These are phyloP conservation scores for Neolentinus lepideus DNA, from an alignment of 1,284 basidiomycete species.

Conservation along the genomic window DNA sequence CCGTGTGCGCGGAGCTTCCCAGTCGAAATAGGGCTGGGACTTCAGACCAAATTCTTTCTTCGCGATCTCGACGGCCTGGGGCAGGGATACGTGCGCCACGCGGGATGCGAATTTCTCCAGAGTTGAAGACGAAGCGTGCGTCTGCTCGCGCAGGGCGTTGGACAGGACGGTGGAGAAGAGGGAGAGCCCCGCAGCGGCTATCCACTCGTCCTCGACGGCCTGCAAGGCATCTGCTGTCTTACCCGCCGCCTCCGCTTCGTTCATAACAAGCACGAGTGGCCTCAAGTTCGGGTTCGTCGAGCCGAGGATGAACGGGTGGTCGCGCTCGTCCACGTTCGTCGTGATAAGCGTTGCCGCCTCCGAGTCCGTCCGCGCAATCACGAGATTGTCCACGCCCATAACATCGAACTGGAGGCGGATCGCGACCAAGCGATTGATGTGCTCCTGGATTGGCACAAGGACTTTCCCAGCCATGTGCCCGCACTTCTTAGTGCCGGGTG, in stretches of 20 bases:
- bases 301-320: conserved; percentile 95
- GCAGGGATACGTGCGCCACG: conserved; percentile 61
- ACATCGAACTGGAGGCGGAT: conserved; percentile 77
- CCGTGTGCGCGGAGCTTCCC: conserved; percentile 90
- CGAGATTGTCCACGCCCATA: conserved; percentile 74
- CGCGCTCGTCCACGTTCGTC: conserved; percentile 93
- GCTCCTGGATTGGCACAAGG: conserved; percentile 52
- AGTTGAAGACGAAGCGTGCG: conserved; percentile 36
- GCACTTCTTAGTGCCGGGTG: conserved; percentile 66
- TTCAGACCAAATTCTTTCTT: conserved; percentile 76
- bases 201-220: conserved; percentile 87
- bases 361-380: conserved; percentile 71
- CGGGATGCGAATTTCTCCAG: conserved; percentile 55
- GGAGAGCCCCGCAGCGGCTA: conserved; percentile 65
- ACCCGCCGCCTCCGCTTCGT: conserved; percentile 75
- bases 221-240: conserved; percentile 80
- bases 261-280: conserved; percentile 80
- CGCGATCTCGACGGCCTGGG: conserved; percentile 70
- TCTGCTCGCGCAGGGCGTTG: conserved; percentile 64
- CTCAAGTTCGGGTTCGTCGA: conserved; percentile 66
- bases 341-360: conserved; percentile 96
- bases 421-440: conserved; percentile 75
- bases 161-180: conserved; percentile 77
- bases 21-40: conserved; percentile 78
- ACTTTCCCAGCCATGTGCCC: conserved; percentile 77